A percentile compares a stretch with the other conserved stretches of the same genome.
Conservation (phyloP, 768 basidiomycete genomes). For the Russula ochroleuca region DNA sequence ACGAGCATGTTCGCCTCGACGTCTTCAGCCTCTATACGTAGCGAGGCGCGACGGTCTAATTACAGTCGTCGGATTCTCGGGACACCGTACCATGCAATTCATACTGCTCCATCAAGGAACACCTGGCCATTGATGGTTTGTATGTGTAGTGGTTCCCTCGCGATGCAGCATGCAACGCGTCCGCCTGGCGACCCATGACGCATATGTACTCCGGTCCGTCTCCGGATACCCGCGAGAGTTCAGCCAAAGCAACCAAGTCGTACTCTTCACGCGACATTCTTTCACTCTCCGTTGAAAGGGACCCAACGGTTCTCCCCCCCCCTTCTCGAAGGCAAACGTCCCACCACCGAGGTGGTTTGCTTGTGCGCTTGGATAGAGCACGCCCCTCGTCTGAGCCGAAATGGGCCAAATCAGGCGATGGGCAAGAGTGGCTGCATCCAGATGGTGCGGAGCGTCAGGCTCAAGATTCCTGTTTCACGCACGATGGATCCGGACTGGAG, state of each 20-base stretch:
- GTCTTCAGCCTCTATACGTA: slow-evolving; percentile 21
- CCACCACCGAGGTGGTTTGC: slow-evolving; percentile 59
- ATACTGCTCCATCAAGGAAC: slow-evolving; percentile 79
- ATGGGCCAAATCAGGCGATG: slow-evolving; percentile 93
- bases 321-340: slow-evolving; percentile 53
- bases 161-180: too few relatives aligned
- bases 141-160: slow-evolving; percentile 67
- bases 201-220: too few relatives aligned
- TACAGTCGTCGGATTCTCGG: slow-evolving; percentile 20
- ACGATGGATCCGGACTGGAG: too few relatives aligned
- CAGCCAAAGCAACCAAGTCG: slow-evolving; percentile 66
- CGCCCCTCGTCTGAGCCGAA: slow-evolving; percentile 92
- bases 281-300: slow-evolving; percentile 43
- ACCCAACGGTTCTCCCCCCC: slow-evolving; percentile 69
- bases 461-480: too few relatives aligned
- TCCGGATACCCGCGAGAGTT: slow-evolving; percentile 48
- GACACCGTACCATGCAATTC: slow-evolving; percentile 37
- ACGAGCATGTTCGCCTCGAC: slow-evolving; percentile 24
- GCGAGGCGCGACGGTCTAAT: too few relatives aligned
- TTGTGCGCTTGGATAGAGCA: slow-evolving; percentile 78
- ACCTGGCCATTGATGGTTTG: too few relatives aligned
- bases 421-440: slow-evolving; percentile 76
- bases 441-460: too few relatives aligned
- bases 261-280: slow-evolving; percentile 56
- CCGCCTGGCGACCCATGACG: too few relatives aligned